Base-by-base conservation (phyloP, 768 basidiomycete genomes). In the Lyophyllum atratum region DNA sequence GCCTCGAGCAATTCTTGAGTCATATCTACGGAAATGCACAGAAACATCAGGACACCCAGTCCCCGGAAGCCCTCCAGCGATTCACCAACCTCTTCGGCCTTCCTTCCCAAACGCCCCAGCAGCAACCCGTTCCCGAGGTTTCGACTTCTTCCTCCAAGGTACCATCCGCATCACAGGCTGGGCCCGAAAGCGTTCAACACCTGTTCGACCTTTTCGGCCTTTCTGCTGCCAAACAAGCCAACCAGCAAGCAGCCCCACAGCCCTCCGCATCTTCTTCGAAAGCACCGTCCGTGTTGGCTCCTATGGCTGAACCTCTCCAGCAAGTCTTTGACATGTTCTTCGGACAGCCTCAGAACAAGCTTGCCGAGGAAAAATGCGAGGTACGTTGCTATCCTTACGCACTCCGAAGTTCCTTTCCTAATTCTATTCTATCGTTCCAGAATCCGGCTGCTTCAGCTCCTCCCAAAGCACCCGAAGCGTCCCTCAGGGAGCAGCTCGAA, bases 401-500 rank as follows among this genome's bases (percentile, higher is more conserved):
- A 4, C 45, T 15, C 40, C 34, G 31, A 48, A n/a, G 26, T 49
- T 33, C 25, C 7, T 21, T 50, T 33, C 25, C n/a, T n/a, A n/a
- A 24, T 21, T 50, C 4, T 37, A 22, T 21, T 22, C 14, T 25
- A 22, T 26, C n/a, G 4, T 24, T 50, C 34, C 40, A 47, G 42
- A 29, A 10, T 46, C 42, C 17, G 44, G 48, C 37, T 49, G 25
- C 31, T 58, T 14, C 21, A 34, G 46, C 24, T 37, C 28, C 55
- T 49, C 46, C 59, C 11, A 39, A 50, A 15, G 29, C 49, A 28
- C 37, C 48, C 28, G 53, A 62, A 46, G 37, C 26, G 17, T 48
- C 60, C 8, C 54, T 74, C 21, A 73, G 68, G 58, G 64, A 70
- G 28, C 64, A 74, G 49, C 70, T 75, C 9, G 69, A 72, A 55